Evolutionary conservation across 805 yeast genomes (phyloP).

Genomic region (Starmerella riodocensis): DNA sequence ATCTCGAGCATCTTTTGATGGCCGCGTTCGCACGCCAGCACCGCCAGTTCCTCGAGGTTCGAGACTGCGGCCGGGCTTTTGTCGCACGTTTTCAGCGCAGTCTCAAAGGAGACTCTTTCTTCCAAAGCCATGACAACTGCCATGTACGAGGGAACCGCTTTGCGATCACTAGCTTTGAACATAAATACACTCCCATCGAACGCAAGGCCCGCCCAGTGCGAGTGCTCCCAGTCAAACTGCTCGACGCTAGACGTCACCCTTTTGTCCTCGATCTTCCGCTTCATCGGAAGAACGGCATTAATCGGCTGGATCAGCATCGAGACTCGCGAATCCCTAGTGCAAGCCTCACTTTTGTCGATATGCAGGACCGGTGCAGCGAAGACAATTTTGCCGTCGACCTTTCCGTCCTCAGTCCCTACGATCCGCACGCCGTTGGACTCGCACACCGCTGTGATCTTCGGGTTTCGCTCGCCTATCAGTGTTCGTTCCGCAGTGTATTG

Average conservation of each 20-base stretch:
- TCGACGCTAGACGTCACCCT: not conserved
- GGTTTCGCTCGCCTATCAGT: conserved; percentile 5
- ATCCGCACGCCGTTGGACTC: not conserved
- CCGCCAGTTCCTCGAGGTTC: conserved; percentile 11
- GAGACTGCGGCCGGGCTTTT: not conserved
- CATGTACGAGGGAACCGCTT: not conserved
- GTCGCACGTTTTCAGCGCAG: not conserved
- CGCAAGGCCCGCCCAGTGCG: no score
- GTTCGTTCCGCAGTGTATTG: not conserved
- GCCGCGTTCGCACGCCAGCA: not conserved
- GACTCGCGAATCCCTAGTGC: not conserved
- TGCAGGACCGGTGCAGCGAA: conserved; percentile 12
- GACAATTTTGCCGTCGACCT: conserved; percentile 4
- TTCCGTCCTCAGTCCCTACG: conserved; percentile 4
- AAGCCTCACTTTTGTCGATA: conserved; percentile 1
- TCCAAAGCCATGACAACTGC: conserved; percentile 2
- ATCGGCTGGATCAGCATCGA: conserved; percentile 6
- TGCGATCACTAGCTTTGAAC: no score
- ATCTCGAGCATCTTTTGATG: not conserved
- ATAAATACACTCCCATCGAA: no score
- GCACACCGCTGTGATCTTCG: conserved; percentile 6
- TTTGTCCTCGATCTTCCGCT: not conserved
- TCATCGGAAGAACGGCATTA: conserved; percentile 2
- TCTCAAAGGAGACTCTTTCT: not conserved
- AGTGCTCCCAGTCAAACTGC: not conserved